A percentile compares a stretch with the other conserved stretches of the same genome.
phyloP scores from a whole-genome alignment of 768 basidiomycete species.

The Phlebiopsis flavidoalba region DNA sequence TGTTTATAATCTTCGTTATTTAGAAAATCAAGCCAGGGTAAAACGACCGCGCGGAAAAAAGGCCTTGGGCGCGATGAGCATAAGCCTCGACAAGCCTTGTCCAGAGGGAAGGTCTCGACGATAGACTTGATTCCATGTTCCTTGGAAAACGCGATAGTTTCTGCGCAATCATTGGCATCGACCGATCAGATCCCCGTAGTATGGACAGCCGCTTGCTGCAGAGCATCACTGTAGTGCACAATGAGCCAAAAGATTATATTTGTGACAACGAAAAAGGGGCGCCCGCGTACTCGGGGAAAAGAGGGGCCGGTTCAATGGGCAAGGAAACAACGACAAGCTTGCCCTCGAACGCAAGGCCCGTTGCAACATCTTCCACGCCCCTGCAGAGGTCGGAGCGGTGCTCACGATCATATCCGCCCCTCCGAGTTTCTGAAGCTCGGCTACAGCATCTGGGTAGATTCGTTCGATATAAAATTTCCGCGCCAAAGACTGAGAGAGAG shows the following conservation, averaged over 20 bases:
- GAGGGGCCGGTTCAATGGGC: slow-evolving; percentile 10
- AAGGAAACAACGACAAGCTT: slow-evolving; percentile 18
- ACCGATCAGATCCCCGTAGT: not conserved
- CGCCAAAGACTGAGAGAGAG: slow-evolving; percentile 33
- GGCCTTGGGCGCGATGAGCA: not conserved
- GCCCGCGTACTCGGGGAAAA: slow-evolving; percentile 16
- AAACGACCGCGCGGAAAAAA: not conserved
- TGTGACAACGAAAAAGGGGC: not conserved
- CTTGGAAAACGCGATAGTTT: not conserved
- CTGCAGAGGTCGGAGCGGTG: slow-evolving; percentile 24
- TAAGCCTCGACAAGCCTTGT: not conserved
- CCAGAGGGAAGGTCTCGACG: not conserved
- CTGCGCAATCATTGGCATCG: not conserved
- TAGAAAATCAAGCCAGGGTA: not conserved
- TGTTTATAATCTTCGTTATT: too few relatives aligned
- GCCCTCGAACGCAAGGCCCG: slow-evolving; percentile 19
- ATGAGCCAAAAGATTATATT: not conserved
- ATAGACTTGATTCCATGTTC: not conserved
- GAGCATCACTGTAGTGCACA: not conserved
- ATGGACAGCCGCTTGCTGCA: not conserved
- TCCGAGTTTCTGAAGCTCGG: slow-evolving; percentile 29
- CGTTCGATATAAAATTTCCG: slow-evolving; percentile 33
- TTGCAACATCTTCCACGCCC: slow-evolving; percentile 13
- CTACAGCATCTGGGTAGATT: slow-evolving; percentile 23
- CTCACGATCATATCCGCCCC: slow-evolving; percentile 34